These are phyloP conservation scores for Scenedesmus sp. DNA, from an alignment of 163 green algal species.

Conservation along the genomic window DNA sequence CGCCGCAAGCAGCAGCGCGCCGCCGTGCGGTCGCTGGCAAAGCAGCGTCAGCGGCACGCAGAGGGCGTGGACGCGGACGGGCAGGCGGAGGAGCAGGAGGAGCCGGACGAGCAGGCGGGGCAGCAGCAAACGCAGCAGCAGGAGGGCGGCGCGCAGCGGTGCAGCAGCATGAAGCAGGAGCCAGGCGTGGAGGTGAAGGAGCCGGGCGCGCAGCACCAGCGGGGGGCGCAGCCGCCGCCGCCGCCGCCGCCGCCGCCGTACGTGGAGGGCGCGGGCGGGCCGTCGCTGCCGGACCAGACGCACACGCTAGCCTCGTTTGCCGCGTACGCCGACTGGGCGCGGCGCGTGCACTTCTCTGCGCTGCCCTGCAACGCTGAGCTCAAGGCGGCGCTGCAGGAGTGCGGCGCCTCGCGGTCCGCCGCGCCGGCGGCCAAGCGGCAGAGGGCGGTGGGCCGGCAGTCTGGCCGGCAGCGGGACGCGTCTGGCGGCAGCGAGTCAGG, in stretches of 20 bases:
- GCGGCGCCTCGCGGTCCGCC: background rate
- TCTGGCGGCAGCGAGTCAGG: too few relatives aligned
- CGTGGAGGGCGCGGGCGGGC: too few relatives aligned
- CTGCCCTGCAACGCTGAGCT: conserved; percentile 37
- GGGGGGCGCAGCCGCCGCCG: too few relatives aligned
- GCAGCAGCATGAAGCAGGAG: too few relatives aligned
- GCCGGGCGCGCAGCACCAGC: background rate
- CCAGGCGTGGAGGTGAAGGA: background rate
- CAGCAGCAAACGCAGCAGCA: conserved; percentile 2
- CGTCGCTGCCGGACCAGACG: too few relatives aligned
- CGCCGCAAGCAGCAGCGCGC: background rate
- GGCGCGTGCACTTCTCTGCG: conserved; percentile 21
- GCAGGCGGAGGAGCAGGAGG: conserved; percentile 5
- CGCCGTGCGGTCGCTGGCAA: background rate
- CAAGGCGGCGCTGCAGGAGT: background rate
- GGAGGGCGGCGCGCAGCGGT: too few relatives aligned
- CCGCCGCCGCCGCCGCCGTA: too few relatives aligned
- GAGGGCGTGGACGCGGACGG: background rate
- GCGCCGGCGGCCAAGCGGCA: conserved; percentile 22
- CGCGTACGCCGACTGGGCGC: conserved; percentile 36
- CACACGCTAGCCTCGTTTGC: conserved; percentile 19
- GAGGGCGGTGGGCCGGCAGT: conserved; percentile 14
- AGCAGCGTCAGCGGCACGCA: conserved; percentile 18
- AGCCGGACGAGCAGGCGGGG: background rate
- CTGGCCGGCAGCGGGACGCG: conserved; percentile 1